Percentiles rank a stretch among this genome's conserved stretches.
phyloP scores from a whole-genome alignment of 2,329 filamentous ascomycete species.

The Cladophialophora exuberans region DNA sequence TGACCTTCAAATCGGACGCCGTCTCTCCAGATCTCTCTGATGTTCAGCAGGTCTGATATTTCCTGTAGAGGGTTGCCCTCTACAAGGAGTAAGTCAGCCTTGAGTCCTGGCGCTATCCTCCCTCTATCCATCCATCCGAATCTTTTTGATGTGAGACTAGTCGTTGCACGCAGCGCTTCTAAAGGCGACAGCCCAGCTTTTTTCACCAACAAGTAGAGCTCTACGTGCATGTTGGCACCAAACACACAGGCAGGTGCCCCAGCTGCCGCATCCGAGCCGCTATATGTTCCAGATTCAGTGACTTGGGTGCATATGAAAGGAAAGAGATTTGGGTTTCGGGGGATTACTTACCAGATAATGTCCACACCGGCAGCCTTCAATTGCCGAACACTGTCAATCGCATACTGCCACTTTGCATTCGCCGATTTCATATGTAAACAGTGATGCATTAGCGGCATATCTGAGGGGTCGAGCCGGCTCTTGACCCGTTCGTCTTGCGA shows the following conservation, averaged over 20 bases:
- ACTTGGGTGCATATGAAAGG: background rate
- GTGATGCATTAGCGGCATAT: background rate
- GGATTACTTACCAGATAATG: constrained; percentile 13
- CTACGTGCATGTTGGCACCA: constrained; percentile 29
- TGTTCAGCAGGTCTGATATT: constrained; percentile 18
- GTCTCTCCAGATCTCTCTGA: constrained; percentile 22
- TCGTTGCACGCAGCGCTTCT: constrained; percentile 34
- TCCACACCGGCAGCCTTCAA: constrained; percentile 9
- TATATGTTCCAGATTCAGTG: background rate
- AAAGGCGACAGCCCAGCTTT: constrained; percentile 30
- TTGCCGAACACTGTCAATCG: constrained; percentile 19
- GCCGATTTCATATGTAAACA: constrained; percentile 8
- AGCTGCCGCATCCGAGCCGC: constrained; percentile 17
- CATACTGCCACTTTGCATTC: constrained; percentile 15
- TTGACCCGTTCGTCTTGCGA: constrained; percentile 11
- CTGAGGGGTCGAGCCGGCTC: background rate
- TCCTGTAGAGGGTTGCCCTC: constrained; percentile 22
- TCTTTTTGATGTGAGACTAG: constrained; percentile 27
- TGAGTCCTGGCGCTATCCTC: constrained; percentile 23
- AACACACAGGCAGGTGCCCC: constrained; percentile 15
- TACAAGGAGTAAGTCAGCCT: constrained; percentile 22
- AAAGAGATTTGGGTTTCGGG: background rate
- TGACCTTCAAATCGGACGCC: constrained; percentile 17
- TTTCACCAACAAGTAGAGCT: constrained; percentile 31
- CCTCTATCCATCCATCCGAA: constrained; percentile 35